Conservation (phyloP, 192 early-diverging fungal species). For the Lunasporangiospora selenospora region DNA sequence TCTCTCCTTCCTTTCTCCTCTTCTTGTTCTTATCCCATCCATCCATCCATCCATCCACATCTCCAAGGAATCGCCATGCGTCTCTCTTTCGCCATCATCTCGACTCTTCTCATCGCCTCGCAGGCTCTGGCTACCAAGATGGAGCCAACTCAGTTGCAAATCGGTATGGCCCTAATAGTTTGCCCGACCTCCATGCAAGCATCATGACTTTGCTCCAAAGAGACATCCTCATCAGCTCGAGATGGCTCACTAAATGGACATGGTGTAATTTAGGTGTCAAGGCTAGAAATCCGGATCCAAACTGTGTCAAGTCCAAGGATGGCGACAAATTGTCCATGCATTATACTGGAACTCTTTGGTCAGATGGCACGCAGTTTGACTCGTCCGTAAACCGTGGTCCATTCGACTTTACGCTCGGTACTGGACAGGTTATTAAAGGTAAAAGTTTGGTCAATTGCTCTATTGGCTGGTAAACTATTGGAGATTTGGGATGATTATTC, state of each 20-base stretch:
- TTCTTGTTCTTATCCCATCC: not conserved
- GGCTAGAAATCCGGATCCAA: conserved; percentile 42
- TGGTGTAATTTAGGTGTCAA: conserved; percentile 36
- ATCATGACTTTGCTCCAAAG: no score
- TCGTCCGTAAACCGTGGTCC: conserved; percentile 69
- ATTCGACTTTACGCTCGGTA: conserved; percentile 71
- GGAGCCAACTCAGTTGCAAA: conserved; percentile 22
- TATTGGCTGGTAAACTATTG: no score
- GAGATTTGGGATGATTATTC: not conserved
- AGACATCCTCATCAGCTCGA: no score
- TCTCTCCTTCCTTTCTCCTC: not conserved
- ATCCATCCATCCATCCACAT: conserved; percentile 1
- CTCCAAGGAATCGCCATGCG: conserved; percentile 11
- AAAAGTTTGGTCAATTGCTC: no score
- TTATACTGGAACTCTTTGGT: conserved; percentile 73
- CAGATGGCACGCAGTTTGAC: conserved; percentile 75
- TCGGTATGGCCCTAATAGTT: no score
- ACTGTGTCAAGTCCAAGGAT: conserved; percentile 46
- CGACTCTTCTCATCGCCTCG: conserved; percentile 14
- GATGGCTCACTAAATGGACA: no score
- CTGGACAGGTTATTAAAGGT: conserved; percentile 75
- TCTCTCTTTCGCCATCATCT: conserved; percentile 25
- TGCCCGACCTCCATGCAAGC: no score
- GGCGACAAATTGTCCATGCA: conserved; percentile 74
- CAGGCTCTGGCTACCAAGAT: conserved; percentile 17